A percentile compares a stretch with the other conserved stretches of the same genome.
Conservation (phyloP, 352 stramenopile species). For the Globisporangium polare region DNA sequence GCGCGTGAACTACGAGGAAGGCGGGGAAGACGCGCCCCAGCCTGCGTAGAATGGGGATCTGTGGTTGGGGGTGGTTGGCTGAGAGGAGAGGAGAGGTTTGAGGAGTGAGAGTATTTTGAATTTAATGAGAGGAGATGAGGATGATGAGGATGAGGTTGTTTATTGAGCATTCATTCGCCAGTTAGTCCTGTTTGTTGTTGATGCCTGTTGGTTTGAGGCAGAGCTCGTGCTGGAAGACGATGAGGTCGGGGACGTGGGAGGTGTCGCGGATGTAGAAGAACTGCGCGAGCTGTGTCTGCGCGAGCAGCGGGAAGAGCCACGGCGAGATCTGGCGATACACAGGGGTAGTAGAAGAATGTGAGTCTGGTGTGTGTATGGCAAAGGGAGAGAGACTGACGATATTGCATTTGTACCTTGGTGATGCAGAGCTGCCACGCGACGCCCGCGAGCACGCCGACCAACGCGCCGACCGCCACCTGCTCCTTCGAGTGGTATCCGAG, state of each 20-base stretch:
- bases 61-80: neutral
- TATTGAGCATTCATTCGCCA: neutral
- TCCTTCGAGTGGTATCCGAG: conserved; percentile 76
- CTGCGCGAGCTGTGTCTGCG: conserved; percentile 40
- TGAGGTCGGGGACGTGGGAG: conserved; percentile 72
- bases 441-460: conserved; percentile 41
- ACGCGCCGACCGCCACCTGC: conserved; percentile 59
- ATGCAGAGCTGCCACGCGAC: conserved; percentile 52
- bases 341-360: neutral
- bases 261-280: conserved; percentile 71
- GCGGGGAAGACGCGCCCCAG: neutral
- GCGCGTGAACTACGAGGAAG: conserved; percentile 57
- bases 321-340: conserved; percentile 29
- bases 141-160: neutral
- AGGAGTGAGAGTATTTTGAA: conserved; percentile 13
- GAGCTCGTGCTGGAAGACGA: conserved; percentile 71
- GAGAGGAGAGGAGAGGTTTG: neutral
- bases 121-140: conserved; percentile 14
- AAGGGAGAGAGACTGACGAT: neutral
- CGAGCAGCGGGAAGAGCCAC: conserved; percentile 55
- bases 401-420: conserved; percentile 3
- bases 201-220: conserved; percentile 18
- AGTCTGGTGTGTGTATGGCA: neutral
- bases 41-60: neutral
- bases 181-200: conserved; percentile 14